Conservation (phyloP, 371 early-diverging fungal genomes). For the Thermomucor indicae-seudaticae region DNA sequence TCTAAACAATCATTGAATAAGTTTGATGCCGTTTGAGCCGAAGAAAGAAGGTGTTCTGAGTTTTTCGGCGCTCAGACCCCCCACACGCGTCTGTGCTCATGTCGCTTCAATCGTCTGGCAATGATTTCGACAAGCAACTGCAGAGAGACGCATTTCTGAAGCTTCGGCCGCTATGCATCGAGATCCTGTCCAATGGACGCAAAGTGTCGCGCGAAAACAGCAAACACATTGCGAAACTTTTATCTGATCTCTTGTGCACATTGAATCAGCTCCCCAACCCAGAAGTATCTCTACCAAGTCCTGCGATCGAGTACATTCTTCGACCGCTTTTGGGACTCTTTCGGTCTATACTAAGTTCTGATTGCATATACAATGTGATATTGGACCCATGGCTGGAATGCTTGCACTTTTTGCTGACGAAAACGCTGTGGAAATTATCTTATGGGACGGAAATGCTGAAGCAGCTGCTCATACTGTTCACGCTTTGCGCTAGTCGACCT, state of each 20-base stretch:
- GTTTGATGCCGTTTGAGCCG: no score
- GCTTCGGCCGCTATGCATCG: no score
- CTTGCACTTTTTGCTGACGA: conserved; percentile 15
- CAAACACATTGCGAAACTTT: not conserved
- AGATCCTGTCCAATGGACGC: no score
- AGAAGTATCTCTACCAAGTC: not conserved
- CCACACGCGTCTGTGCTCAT: no score
- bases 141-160: no score
- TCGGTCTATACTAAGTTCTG: not conserved
- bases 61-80: no score
- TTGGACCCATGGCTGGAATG: conserved; percentile 23
- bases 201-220: not conserved
- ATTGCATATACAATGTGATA: conserved; percentile 5
- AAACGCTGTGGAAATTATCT: conserved; percentile 11
- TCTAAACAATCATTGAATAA: no score
- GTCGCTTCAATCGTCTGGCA: no score
- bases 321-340: not conserved
- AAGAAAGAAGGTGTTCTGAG: no score
- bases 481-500: conserved; percentile 14
- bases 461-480: conserved; percentile 24
- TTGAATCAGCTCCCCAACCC: not conserved
- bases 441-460: conserved; percentile 14
- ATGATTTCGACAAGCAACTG: no score
- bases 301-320: not conserved
- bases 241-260: not conserved